Evolutionary conservation across 2,329 filamentous ascomycete genomes (phyloP).

Genomic region (Phoma sp.): DNA sequence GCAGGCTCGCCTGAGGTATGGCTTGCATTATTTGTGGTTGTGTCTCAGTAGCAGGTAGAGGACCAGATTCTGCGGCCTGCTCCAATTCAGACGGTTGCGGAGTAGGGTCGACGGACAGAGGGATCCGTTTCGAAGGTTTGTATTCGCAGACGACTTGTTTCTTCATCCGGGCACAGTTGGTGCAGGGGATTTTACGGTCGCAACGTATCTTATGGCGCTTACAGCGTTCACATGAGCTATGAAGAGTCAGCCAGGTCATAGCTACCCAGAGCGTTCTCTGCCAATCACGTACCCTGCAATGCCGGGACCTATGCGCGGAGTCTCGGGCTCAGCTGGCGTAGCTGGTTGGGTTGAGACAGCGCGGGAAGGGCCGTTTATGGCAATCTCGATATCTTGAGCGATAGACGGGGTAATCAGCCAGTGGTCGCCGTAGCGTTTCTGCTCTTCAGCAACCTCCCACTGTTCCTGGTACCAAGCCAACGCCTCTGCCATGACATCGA

Average conservation of each 20-base stretch:
- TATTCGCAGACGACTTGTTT: slow-evolving; percentile 8
- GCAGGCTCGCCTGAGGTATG: slow-evolving; percentile 43
- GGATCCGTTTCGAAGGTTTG: neutral
- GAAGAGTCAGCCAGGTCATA: neutral
- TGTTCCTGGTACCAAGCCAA: slow-evolving; percentile 69
- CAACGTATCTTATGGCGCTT: slow-evolving; percentile 20
- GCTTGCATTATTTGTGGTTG: slow-evolving; percentile 27
- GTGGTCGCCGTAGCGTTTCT: slow-evolving; percentile 63
- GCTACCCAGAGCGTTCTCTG: rapidly evolving
- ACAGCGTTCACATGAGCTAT: slow-evolving; percentile 16
- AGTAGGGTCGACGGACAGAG: neutral
- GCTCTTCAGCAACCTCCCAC: slow-evolving; percentile 66
- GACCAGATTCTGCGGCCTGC: neutral
- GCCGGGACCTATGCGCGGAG: slow-evolving; percentile 6
- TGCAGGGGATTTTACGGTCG: slow-evolving; percentile 19
- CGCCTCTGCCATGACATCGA: slow-evolving; percentile 72
- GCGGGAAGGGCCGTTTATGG: slow-evolving; percentile 18
- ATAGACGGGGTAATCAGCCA: slow-evolving; percentile 67
- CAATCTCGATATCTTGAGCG: slow-evolving; percentile 45
- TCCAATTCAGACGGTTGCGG: neutral
- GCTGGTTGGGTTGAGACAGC: slow-evolving; percentile 25
- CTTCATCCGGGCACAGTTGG: slow-evolving; percentile 11
- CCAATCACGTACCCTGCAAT: slow-evolving; percentile 17
- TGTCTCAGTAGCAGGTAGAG: neutral
- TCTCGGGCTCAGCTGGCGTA: slow-evolving; percentile 15